Base-by-base conservation (phyloP, 805 yeast species). In the Metschnikowia dekortorum region DNA sequence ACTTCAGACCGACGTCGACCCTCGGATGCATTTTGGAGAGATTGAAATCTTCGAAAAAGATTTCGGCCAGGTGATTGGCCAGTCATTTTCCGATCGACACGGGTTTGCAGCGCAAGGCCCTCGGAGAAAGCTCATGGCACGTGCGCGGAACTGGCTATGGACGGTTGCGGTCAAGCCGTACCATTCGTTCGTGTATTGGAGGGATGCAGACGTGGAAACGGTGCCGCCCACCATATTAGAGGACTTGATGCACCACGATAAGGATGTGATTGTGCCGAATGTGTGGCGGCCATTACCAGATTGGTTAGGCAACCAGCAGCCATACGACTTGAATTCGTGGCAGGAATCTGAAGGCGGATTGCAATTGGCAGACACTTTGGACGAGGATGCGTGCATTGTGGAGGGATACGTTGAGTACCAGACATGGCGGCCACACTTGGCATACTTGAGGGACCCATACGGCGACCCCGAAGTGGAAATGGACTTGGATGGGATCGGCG, bases 401-500 rank as follows among this genome's bases (percentile, higher is more conserved):
- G 99, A 92, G 71, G 99, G 99, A 13, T 90, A 90, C 66, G 95
- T 89, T 26, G 99, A 92, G 70, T 94, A 89, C 67, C 96, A 96
- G 39, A 92, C 99, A 1, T 92, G 98, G 97, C 80, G 99, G 69
- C 96, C 97, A 1, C 98, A 92, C 70, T 75, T 92, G 57, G 98
- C 98, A 0, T 92, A 94, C 64, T 77, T 92, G 65, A 78, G 98
- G 59, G 97, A 91, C 62, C 96, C 97, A 2, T 84, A 87, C 61
- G 99, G 98, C 26, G 95, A 90, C 68, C 92, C 95, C 6, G 92
- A 88, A 63, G 92, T 85, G 40, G 96, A 89, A 64, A 85, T 92
- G 86, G 91, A 85, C 50, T 74, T 92, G 54, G 98, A 92, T 68
- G 99, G 99, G 47, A 90, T 92, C 59, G 99, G 99, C 28, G 99